A percentile compares a stretch with the other conserved stretches of the same genome.
These are phyloP conservation scores for Colletotrichum shisoi DNA, from an alignment of 2,329 filamentous ascomycete species.

Conservation along the genomic window DNA sequence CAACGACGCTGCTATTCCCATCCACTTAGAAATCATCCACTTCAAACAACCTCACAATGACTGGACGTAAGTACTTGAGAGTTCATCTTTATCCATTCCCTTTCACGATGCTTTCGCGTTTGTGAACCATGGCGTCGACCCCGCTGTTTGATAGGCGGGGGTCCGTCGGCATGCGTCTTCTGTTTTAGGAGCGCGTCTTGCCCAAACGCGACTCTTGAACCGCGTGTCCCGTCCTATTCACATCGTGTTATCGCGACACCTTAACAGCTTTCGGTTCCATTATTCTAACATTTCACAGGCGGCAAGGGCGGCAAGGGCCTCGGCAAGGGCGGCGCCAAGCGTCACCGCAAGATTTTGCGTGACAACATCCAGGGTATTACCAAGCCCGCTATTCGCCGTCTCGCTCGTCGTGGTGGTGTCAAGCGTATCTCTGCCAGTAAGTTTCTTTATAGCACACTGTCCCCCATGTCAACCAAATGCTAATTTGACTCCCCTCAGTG, in stretches of 20 bases:
- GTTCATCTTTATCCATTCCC: conserved; percentile 33
- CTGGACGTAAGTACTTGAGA: conserved; percentile 69
- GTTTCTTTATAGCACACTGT: conserved; percentile 44
- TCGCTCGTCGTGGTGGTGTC: conserved; percentile 98
- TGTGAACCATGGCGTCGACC: conserved; percentile 5
- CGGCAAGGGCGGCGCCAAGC: conserved; percentile 98
- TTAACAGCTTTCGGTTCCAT: neutral
- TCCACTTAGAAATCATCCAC: conserved; percentile 43
- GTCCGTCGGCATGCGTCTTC: conserved; percentile 16
- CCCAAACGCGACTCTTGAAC: neutral
- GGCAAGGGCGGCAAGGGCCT: conserved; percentile 97
- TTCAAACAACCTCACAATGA: conserved; percentile 62
- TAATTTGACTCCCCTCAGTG: conserved; percentile 55
- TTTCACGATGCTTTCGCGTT: conserved; percentile 38
- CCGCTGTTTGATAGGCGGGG: conserved; percentile 20
- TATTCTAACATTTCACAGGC: conserved; percentile 60
- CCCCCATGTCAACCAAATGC: neutral
- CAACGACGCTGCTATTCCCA: conserved; percentile 39
- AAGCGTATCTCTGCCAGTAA: conserved; percentile 98
- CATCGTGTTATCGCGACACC: neutral
- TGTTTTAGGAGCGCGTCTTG: conserved; percentile 24
- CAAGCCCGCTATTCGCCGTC: conserved; percentile 98
- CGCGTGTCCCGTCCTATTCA: neutral
- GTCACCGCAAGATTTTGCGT: conserved; percentile 98
- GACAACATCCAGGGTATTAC: conserved; percentile 99